phyloP scores from a whole-genome alignment of 2,329 filamentous ascomycete species.

The Arthrinium puccinioides region DNA sequence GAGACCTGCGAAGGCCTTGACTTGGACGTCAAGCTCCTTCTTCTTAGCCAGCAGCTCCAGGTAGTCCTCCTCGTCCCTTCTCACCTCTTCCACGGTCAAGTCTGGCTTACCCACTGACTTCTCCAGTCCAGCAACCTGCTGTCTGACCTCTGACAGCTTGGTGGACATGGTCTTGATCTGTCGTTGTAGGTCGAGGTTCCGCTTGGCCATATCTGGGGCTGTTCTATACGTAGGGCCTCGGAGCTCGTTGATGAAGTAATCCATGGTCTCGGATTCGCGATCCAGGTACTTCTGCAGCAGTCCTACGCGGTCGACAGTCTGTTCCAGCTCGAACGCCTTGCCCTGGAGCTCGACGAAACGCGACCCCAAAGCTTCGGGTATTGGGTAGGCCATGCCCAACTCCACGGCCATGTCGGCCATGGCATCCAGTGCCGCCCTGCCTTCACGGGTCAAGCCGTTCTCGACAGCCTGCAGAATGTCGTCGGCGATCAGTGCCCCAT shows the following conservation, averaged over 20 bases:
- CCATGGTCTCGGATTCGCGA: slow-evolving; percentile 36
- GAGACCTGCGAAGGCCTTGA: slow-evolving; percentile 62
- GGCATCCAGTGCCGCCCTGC: slow-evolving; percentile 46
- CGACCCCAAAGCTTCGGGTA: slow-evolving; percentile 40
- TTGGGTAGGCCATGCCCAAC: slow-evolving; percentile 40
- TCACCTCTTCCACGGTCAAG: slow-evolving; percentile 48
- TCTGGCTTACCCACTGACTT: slow-evolving; percentile 17
- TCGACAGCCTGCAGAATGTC: slow-evolving; percentile 47
- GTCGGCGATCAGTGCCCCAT: slow-evolving; percentile 21
- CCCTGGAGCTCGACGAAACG: slow-evolving; percentile 50
- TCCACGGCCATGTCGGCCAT: slow-evolving; percentile 45
- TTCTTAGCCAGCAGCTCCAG: slow-evolving; percentile 49
- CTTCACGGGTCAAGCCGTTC: slow-evolving; percentile 46
- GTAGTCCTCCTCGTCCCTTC: slow-evolving; percentile 51
- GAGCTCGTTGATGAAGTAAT: slow-evolving; percentile 33
- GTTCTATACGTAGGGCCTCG: slow-evolving; percentile 42
- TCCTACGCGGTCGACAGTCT: slow-evolving; percentile 45
- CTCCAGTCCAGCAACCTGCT: slow-evolving; percentile 39
- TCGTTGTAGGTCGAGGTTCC: slow-evolving; percentile 69
- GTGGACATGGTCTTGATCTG: slow-evolving; percentile 59
- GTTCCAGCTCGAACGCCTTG: slow-evolving; percentile 45
- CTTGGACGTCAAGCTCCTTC: slow-evolving; percentile 51
- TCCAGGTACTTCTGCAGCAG: slow-evolving; percentile 50
- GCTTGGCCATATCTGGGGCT: slow-evolving; percentile 51
- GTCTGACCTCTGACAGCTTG: slow-evolving; percentile 61